Evolutionary conservation across 768 basidiomycete genomes (phyloP), one percentile per base, ranked within the genome.

Genomic region (Daedalea quercina): DNA sequence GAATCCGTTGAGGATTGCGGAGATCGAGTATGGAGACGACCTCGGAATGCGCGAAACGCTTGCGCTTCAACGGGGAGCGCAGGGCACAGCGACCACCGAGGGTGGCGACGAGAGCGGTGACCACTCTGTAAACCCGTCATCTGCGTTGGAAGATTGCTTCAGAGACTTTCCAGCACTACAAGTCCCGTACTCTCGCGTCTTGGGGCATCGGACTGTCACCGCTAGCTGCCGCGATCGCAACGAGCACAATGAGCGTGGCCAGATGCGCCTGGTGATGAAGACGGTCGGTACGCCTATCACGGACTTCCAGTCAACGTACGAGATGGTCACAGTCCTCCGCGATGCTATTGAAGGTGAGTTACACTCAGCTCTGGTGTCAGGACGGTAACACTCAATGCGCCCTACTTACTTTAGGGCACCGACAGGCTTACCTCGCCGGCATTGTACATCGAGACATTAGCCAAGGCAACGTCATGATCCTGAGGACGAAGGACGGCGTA

Each of bases 401-500:
- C n/a, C n/a, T n/a, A n/a, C n/a, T n/a, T n/a, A n/a, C n/a, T n/a
- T n/a, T n/a, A 61, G 60, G 55, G 2, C 60, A 61, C 23, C 17
- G 24, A 9, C 25, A 43, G 13, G 54, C 55, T 0, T 53, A 44
- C 22, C 26, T 44, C n/a, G 57, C 54, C 4, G 48, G 50, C 1
- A 44, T 63, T 11, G 28, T 63, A 4, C 61, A 60, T 24, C 44
- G 59, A 1, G 61, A 63, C 28, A 26, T 63, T 40, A 63, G 61
- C 23, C 51, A 50, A 11, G 49, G 50, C 12, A 63, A 63, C 20
- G 57, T 63, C 19, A 49, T 63, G n/a, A 59, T 63, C 28, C 25
- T 55, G 7, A 53, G 54, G 28, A 31, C 28, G 6, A n/a, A 54
- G 1, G 51, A 48, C 31, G 28, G 24, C 4, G 11, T 31, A 1